Evolutionary conservation across 345 rosid species (phyloP).

Genomic region (Populus pruinosa): DNA sequence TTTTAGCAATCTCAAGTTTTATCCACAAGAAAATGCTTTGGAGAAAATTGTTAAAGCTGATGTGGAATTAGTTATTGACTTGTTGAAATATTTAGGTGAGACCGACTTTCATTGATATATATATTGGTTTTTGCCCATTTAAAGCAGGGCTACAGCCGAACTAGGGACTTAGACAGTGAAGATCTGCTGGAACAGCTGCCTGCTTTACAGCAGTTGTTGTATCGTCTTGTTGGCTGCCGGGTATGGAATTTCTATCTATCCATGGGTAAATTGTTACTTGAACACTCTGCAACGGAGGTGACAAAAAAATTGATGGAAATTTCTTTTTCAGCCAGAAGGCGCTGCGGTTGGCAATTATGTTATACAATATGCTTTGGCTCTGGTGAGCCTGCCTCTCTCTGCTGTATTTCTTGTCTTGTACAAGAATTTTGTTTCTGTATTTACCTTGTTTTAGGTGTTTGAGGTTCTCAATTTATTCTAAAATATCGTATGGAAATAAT

Average conservation of each 20-base stretch:
- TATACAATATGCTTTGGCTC: slow-evolving; percentile 92
- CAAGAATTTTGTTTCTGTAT: neutral
- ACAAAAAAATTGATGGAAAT: neutral
- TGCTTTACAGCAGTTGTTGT: slow-evolving; percentile 77
- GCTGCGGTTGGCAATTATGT: slow-evolving; percentile 82
- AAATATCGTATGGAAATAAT: neutral
- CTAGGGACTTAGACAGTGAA: slow-evolving; percentile 80
- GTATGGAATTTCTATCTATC: slow-evolving; percentile 33
- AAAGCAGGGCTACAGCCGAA: slow-evolving; percentile 82
- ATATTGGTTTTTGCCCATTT: slow-evolving; percentile 9
- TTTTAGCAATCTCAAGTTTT: neutral
- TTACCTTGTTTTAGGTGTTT: neutral
- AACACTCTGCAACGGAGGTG: neutral
- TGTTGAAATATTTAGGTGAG: neutral
- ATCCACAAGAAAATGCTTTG: neutral
- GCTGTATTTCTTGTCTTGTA: neutral
- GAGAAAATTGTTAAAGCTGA: neutral
- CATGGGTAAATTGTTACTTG: neutral
- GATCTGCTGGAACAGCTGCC: slow-evolving; percentile 88
- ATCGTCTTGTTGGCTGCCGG: slow-evolving; percentile 95
- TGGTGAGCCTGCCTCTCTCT: slow-evolving; percentile 44
- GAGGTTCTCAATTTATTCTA: neutral
- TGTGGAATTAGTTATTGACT: neutral
- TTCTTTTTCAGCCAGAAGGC: slow-evolving; percentile 85
- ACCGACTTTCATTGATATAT: neutral